Evolutionary conservation across 257 asterid species (phyloP), one percentile per base, ranked within the genome.

Genomic region (Mentha longifolia): DNA sequence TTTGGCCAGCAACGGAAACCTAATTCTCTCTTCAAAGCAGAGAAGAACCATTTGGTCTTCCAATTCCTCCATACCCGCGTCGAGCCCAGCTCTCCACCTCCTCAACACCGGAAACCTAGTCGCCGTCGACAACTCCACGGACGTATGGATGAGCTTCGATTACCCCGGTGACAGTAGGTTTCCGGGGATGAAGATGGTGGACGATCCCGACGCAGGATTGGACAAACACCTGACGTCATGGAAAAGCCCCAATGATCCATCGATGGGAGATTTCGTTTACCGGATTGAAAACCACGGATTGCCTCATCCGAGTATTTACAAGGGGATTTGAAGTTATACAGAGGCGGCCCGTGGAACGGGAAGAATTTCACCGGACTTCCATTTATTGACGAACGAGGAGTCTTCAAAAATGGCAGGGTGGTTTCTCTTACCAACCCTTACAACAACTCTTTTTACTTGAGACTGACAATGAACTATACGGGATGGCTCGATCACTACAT

Each of bases 91-190:
- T 52, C 66, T 70, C 15, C 65, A 46, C 43, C 75, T 75, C 56
- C 47, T 69, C 3, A 71, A 75, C 65, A 39, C 79, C 1, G 79
- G 79, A 14, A 76, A 76, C 54, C 61, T 68, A 2, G 61, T 75
- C 7, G 35, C 68, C 10, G 4, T 30, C n/a, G 75, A 71, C 5
- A 20, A 59, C 2, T 59, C 79, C 4, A 37, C 39, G 14, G 7
- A 42, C 3, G 25, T 41, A 0, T 75, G 75, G 79, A 64, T 39
- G 79, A 68, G 74, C 22, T 75, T 75, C 17, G 71, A 75, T 61
- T 68, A 41, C 52, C 79, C 75, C 2, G 0, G 31, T 59, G 60
- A 68, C 42, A 75, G 71, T 22, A 39, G 75, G 41, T 17, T 75
- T 33, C 66, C 70, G 8, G 75, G 75, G 61, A 68, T 61, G 71